Base-by-base conservation (phyloP, 805 yeast species). In the Teunomyces aglyptinius region DNA sequence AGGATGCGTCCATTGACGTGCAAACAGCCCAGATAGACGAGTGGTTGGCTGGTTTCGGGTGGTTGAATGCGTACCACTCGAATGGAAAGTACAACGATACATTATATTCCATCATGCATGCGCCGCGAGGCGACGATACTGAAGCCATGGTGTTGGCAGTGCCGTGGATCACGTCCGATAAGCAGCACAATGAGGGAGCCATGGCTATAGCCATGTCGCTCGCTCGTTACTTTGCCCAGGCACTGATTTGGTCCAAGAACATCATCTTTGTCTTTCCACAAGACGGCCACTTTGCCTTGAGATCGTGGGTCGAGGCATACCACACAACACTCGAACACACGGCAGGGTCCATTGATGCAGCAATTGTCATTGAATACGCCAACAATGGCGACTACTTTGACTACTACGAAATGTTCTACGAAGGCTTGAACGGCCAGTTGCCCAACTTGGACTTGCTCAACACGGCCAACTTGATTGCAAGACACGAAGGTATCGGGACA, bases 221-320 rank as follows among this genome's bases (percentile, higher is more conserved):
- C 51, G 85, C 94, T 0, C 76, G 91, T 51, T 92, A 86, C 67
- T 86, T 92, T 63, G 76, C 82, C 36, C 76, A 89, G 53, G 82
- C 96, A 86, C 85, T 96, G 6, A 80, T 94, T 8, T 94, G 98
- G 99, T 89, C 96, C 18, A 94, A 94, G 61, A 95, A 91, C 60
- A 84, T 94, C 52, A 86, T 94, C 22, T 70, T 94, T 36, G 96
- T 91, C 22, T 78, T 89, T 43, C 90, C 96, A 3, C 81, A 82
- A 43, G 81, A 90, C 58, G 81, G 86, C 1, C 79, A 79, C 38
- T 70, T 73, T 26, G 81, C 94, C 1, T 70, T 92, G 48, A 73
- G 96, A 48, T 70, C 83, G 3, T 94, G 98, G 98, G 97, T 92
- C 6, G 89, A 86, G 49, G 96, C 96, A 0, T 94, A 94, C 64